Evolutionary conservation across 2,329 filamentous ascomycete genomes (phyloP).

Genomic region (Phaeoacremonium minimum): DNA sequence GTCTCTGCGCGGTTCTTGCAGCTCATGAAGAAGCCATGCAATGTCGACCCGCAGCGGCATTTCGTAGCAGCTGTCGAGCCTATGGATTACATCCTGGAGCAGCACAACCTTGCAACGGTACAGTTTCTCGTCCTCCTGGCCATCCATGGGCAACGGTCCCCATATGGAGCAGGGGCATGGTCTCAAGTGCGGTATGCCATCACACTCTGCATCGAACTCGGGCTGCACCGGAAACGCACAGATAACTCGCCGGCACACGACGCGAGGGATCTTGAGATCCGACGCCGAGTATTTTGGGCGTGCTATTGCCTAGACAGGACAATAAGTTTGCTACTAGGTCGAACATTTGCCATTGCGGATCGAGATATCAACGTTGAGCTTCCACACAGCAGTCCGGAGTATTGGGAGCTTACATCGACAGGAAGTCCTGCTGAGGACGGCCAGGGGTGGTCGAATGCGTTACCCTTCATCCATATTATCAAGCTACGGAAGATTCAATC

Average conservation of each 20-base stretch:
- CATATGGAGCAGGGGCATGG: conserved; percentile 28
- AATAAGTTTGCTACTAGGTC: conserved; percentile 24
- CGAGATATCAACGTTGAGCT: conserved; percentile 22
- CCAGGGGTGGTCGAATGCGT: conserved; percentile 19
- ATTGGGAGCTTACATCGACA: conserved; percentile 13
- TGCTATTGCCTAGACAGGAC: conserved; percentile 27
- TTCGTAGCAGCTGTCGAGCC: conserved; percentile 21
- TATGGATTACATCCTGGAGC: conserved; percentile 25
- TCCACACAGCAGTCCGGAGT: conserved; percentile 16
- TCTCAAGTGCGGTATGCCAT: conserved; percentile 24
- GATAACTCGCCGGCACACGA: background rate
- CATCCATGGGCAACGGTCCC: conserved; percentile 25
- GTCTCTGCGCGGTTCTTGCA: conserved; percentile 19
- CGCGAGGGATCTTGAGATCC: conserved; percentile 16
- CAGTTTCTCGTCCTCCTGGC: conserved; percentile 25
- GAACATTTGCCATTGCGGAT: conserved; percentile 27
- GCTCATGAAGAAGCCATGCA: conserved; percentile 15
- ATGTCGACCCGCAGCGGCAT: conserved; percentile 12
- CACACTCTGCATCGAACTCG: conserved; percentile 23
- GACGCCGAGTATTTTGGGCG: conserved; percentile 26
- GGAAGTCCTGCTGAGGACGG: background rate
- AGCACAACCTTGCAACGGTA: conserved; percentile 24
- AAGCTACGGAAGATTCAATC: conserved; percentile 17
- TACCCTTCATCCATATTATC: conserved; percentile 19
- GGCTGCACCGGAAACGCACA: conserved; percentile 18